Base-by-base conservation (phyloP, 441 rosid genomes). In the Aleurites moluccanus region DNA sequence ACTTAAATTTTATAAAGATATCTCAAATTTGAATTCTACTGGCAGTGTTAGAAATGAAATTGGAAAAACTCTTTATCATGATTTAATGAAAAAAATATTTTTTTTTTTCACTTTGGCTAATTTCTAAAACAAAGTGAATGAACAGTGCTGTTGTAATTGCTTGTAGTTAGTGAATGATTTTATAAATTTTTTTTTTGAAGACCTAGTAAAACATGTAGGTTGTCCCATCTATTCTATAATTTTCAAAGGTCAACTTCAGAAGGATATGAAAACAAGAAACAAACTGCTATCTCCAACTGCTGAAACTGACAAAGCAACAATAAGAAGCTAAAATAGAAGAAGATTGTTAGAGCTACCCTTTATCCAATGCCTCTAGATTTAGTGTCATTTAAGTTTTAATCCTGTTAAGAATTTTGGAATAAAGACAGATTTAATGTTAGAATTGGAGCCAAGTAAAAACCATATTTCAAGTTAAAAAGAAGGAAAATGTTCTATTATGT, bases 181-280 rank as follows among this genome's bases (percentile, higher is more conserved):
- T 33, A 28, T 23, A 25, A 50, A 64, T 65, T 33, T 25, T 61
- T 21, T 21, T 33, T 35, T 30, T 69, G 66, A 69, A 69, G 15
- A 42, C 49, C 68, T 63, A 35, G 70, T 73, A 60, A 67, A 67
- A 62, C 73, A 59, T 72, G 81, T 60, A 18, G 45, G 91, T 77
- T 85, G 85, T 49, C 66, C 67, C 47, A 75, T 88, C 85, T 57
- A 78, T 73, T 80, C 82, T n/a, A 27, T 79, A 69, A 64, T 15
- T 80, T 80, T 79, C 74, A 27, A 33, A 11, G 68, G 85, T 85
- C 89, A 82, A 80, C 81, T 78, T 81, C 82, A 64, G 56, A 38
- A 25, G 69, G 67, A 77, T 68, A 78, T 72, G 69, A 79, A 75
- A 78, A 70, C 28, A 67, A 76, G 73, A 70, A 88, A 79, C 47